A percentile compares a stretch with the other conserved stretches of the same genome.
Conservation (phyloP, 2,329 filamentous ascomycete species). For the Herpotrichia juniperi region DNA sequence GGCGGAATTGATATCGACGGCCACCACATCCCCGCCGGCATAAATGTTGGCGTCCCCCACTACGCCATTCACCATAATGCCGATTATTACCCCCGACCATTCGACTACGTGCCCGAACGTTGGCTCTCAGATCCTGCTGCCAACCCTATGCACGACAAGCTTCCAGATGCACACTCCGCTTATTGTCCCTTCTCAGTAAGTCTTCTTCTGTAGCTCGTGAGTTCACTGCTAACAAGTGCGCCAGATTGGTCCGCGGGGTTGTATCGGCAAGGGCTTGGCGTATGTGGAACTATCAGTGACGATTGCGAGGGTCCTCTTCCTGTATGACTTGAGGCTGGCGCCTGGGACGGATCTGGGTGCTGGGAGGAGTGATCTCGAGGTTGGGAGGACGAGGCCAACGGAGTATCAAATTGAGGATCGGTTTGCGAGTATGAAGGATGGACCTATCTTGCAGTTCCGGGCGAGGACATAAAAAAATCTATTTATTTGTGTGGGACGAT, state of each 20-base stretch:
- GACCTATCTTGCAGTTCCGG: slow-evolving; percentile 67
- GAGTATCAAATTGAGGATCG: slow-evolving; percentile 76
- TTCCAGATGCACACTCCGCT: slow-evolving; percentile 63
- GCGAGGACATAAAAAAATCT: slow-evolving; percentile 16
- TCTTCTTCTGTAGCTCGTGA: no score
- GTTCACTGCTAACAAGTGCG: no score
- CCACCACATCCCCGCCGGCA: slow-evolving; percentile 41
- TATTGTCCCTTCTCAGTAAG: slow-evolving; percentile 79
- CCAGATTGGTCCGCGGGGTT: slow-evolving; percentile 72
- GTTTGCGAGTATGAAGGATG: slow-evolving; percentile 76
- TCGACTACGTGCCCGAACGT: slow-evolving; percentile 45
- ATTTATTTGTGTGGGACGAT: no score
- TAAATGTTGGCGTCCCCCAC: slow-evolving; percentile 45
- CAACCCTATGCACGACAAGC: slow-evolving; percentile 36
- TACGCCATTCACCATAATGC: slow-evolving; percentile 48
- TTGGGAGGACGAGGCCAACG: slow-evolving; percentile 34
- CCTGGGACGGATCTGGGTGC: slow-evolving; percentile 40
- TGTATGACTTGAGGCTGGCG: slow-evolving; percentile 62
- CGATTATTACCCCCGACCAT: slow-evolving; percentile 45
- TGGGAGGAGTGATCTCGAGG: slow-evolving; percentile 37
- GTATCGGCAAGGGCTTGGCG: slow-evolving; percentile 73
- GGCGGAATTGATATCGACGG: slow-evolving; percentile 47
- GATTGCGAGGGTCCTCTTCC: slow-evolving; percentile 65
- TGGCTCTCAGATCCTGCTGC: slow-evolving; percentile 40
- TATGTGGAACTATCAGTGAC: slow-evolving; percentile 71